phyloP scores from a whole-genome alignment of 371 early-diverging fungal genomes.

The Chytridiales sp. region DNA sequence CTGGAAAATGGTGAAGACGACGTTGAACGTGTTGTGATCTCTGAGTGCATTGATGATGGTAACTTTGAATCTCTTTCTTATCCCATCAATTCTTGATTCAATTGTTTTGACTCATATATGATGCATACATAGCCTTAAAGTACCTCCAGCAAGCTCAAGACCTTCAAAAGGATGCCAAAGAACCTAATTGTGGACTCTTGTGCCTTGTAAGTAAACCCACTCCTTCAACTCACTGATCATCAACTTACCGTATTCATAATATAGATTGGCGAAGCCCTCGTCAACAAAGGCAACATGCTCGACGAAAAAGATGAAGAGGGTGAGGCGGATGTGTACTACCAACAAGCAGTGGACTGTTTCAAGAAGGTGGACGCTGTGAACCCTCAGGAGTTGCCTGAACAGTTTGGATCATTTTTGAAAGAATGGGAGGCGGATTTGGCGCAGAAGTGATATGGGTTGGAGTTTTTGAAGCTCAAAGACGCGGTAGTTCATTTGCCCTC shows the following conservation, averaged over 20 bases:
- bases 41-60: no score
- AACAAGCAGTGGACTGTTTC: constrained; percentile 38
- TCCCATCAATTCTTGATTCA: no score
- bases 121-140: neutral
- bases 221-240: neutral
- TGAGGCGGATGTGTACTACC: constrained; percentile 30
- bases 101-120: no score
- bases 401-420: constrained; percentile 40
- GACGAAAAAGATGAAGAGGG: constrained; percentile 31
- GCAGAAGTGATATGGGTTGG: neutral
- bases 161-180: neutral
- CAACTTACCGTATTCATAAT: neutral
- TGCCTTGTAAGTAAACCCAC: neutral
- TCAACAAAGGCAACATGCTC: constrained; percentile 41
- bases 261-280: constrained; percentile 37
- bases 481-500: no score
- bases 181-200: neutral
- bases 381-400: constrained; percentile 33
- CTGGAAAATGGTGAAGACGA: no score
- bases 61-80: no score
- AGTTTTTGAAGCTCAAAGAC: neutral
- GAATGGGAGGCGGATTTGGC: constrained; percentile 39
- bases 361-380: constrained; percentile 30
- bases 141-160: neutral
- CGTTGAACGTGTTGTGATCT: no score